Base-by-base conservation (phyloP, 2,329 filamentous ascomycete species). In the Fusarium sp. region DNA sequence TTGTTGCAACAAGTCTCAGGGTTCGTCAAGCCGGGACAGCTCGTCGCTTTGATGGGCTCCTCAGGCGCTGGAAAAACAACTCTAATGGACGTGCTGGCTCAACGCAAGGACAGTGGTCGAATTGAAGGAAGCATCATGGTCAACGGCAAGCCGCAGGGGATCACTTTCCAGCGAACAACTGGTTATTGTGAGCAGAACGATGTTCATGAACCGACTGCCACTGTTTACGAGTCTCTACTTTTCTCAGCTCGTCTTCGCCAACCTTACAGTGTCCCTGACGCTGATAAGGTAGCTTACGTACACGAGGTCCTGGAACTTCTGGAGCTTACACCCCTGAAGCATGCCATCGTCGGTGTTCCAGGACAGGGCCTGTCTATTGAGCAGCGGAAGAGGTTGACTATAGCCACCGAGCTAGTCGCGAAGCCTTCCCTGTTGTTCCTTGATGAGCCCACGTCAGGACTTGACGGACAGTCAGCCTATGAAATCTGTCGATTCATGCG, bases 181-280 rank as follows among this genome's bases (percentile, higher is more conserved):
- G 93, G 93, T 44, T 96, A 96, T 72, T 93, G 93, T n/a, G 92
- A 96, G 77, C 93, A 97, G 78, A 92, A 95, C 75, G 94, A 97
- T 84, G 84, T 97, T 8, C 93, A 97, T 78, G 84, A 65, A 4
- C 48, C 47, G 9, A 67, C 64, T 1, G 49, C 30, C 94, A 93
- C 0, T 88, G 90, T 97, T 25, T 89, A 93, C 58, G 94, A 97
- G 79, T 92, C 93, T 8, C 84, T 97, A 22, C 87, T 87, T 62
- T 97, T 97, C 80, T 93, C 90, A 73, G 94, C 94, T 18, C 78
- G 94, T 8, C 89, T 97, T 22, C 90, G 94, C 64, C 94, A 97
- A 73, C 92, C 93, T 2, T 87, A 86, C 29, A 82, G 89, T 43
- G 85, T 91, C 18, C 83, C 91, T 3, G 85, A 85, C 11, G 80